These are phyloP conservation scores for Teunomyces tritomae DNA, from an alignment of 805 yeast genomes.

Conservation along the genomic window DNA sequence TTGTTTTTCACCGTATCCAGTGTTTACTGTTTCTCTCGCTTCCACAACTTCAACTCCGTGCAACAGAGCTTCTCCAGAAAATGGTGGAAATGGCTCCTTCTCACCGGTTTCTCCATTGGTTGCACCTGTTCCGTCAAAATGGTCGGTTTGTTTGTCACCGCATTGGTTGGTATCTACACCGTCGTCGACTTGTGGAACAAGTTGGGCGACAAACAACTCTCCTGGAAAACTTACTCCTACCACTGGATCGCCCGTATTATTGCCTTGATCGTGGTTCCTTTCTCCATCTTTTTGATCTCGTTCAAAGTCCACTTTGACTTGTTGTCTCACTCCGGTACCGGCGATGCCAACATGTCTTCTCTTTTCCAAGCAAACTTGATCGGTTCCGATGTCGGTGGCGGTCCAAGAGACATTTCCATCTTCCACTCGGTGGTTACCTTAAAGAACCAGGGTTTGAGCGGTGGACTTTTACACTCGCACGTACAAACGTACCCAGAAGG, in stretches of 20 bases:
- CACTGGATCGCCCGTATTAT: constrained; percentile 70
- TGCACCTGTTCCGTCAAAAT: constrained; percentile 90
- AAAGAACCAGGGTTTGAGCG: constrained; percentile 43
- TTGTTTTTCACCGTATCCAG: constrained; percentile 87
- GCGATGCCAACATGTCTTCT: constrained; percentile 76
- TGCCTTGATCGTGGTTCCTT: constrained; percentile 65
- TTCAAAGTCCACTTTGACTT: constrained; percentile 77
- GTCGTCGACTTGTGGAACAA: constrained; percentile 82
- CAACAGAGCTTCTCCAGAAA: constrained; percentile 56
- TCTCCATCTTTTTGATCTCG: constrained; percentile 56
- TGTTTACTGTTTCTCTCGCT: constrained; percentile 65
- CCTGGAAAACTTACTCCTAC: constrained; percentile 46
- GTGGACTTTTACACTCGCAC: constrained; percentile 47
- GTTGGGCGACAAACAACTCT: constrained; percentile 64
- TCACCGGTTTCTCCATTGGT: constrained; percentile 85
- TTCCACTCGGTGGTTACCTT: constrained; percentile 46
- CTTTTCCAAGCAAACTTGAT: constrained; percentile 75
- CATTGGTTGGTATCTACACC: constrained; percentile 87
- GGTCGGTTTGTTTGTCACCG: constrained; percentile 92
- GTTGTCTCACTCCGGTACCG: constrained; percentile 74
- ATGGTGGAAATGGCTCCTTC: constrained; percentile 93
- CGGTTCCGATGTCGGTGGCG: constrained; percentile 63
- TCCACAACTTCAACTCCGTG: constrained; percentile 56
- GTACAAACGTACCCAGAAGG: constrained; percentile 47
- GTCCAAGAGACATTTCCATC: constrained; percentile 64